A percentile compares a stretch with the other conserved stretches of the same genome.
phyloP scores from a whole-genome alignment of 495 filamentous ascomycete species.

The Patellaria atrata region DNA sequence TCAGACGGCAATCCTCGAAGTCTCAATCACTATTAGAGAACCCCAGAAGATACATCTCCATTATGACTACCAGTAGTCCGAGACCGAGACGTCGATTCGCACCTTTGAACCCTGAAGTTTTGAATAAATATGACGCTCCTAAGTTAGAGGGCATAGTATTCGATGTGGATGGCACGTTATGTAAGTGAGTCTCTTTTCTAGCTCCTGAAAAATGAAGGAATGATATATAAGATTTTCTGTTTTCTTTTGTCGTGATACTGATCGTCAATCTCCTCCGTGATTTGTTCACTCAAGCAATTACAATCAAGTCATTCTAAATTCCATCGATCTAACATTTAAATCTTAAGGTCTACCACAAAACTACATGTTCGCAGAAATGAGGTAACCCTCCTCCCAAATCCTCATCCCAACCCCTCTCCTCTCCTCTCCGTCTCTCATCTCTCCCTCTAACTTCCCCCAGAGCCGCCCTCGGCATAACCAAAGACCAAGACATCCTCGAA shows the following conservation, averaged over 20 bases:
- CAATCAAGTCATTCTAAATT: slow-evolving; percentile 2
- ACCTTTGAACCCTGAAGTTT: slow-evolving; percentile 32
- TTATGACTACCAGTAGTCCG: too few species aligned
- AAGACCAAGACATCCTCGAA: slow-evolving; percentile 66
- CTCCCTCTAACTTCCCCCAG: slow-evolving; percentile 23
- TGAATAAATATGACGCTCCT: slow-evolving; percentile 30
- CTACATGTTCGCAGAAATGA: slow-evolving; percentile 88
- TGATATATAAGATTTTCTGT: too few species aligned
- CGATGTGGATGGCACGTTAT: slow-evolving; percentile 89
- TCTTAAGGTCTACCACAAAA: slow-evolving; percentile 59
- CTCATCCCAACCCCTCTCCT: not conserved
- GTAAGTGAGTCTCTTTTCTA: slow-evolving; percentile 35
- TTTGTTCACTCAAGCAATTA: too few species aligned
- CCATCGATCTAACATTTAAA: not conserved
- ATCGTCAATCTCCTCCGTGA: too few species aligned
- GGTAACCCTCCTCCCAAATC: slow-evolving; percentile 24
- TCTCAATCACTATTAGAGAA: too few species aligned
- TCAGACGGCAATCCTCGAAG: too few species aligned
- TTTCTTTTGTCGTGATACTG: not conserved
- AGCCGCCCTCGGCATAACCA: slow-evolving; percentile 48
- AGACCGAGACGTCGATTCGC: slow-evolving; percentile 29
- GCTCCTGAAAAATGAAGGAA: not conserved
- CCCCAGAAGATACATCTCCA: too few species aligned
- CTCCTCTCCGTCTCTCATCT: not conserved
- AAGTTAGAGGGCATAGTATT: slow-evolving; percentile 73